These are phyloP conservation scores for Sphagnum tenellum DNA, from an alignment of 225 moss, liverwort and hornwort species.

Conservation along the genomic window DNA sequence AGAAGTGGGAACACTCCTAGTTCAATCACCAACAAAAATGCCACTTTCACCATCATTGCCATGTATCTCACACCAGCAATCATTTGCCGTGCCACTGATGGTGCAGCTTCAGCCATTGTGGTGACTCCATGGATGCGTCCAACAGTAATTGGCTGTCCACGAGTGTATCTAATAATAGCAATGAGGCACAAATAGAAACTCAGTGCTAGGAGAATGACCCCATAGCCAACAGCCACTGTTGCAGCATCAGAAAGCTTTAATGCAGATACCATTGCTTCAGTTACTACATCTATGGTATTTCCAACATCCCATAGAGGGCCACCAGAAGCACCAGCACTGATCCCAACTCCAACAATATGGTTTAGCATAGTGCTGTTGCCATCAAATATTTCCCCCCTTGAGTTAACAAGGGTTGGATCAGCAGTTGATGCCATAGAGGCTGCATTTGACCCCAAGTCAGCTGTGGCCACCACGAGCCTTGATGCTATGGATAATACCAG, in stretches of 20 bases:
- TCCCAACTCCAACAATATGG: slow-evolving; percentile 6
- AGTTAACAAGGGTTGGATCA: slow-evolving; percentile 13
- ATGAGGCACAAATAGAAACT: slow-evolving; percentile 85
- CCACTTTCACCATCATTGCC: slow-evolving; percentile 85
- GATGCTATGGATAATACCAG: slow-evolving; percentile 68
- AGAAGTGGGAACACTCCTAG: slow-evolving; percentile 86
- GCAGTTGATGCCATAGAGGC: slow-evolving; percentile 10
- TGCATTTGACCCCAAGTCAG: slow-evolving; percentile 21
- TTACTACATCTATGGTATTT: slow-evolving; percentile 11
- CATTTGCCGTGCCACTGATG: slow-evolving; percentile 86
- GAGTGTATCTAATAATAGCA: slow-evolving; percentile 73
- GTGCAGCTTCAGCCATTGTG: slow-evolving; percentile 92
- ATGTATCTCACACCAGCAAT: slow-evolving; percentile 85
- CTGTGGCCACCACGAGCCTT: slow-evolving; percentile 58
- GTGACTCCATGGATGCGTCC: slow-evolving; percentile 81
- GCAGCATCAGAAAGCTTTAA: slow-evolving; percentile 85
- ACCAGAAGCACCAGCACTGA: slow-evolving; percentile 7
- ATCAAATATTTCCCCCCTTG: background rate
- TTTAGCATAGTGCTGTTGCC: slow-evolving; percentile 11
- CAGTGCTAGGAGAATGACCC: slow-evolving; percentile 66
- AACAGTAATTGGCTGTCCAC: slow-evolving; percentile 85
- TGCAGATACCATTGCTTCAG: slow-evolving; percentile 44
- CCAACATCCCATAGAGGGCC: slow-evolving; percentile 10
- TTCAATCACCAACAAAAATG: slow-evolving; percentile 76
- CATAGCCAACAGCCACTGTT: slow-evolving; percentile 92